These are phyloP conservation scores for Flaveria trinervia DNA, from an alignment of 129 eudicot genomes.

Conservation along the genomic window DNA sequence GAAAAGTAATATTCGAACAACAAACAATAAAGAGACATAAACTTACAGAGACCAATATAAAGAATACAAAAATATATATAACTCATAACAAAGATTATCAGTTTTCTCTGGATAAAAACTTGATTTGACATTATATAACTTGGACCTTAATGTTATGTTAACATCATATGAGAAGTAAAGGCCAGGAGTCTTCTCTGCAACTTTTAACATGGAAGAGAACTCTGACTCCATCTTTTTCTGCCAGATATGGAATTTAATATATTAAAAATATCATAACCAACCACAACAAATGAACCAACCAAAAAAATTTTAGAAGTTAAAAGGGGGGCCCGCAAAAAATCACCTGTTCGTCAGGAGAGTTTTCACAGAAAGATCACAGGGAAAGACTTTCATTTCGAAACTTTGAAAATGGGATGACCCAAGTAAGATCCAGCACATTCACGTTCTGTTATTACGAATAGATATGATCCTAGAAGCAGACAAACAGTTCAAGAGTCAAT, in stretches of 20 bases:
- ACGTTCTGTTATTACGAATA: slow-evolving; percentile 75
- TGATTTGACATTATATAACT: not conserved
- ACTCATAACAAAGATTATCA: not conserved
- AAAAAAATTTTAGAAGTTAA: not conserved
- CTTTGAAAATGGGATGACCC: slow-evolving; percentile 90
- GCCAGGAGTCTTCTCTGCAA: slow-evolving; percentile 80
- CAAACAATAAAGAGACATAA: not conserved
- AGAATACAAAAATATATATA: not conserved
- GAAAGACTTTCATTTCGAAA: slow-evolving; percentile 74
- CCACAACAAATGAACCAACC: not conserved
- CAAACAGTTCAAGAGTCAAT: slow-evolving; percentile 13
- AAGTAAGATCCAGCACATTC: slow-evolving; percentile 81
- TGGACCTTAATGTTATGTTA: slow-evolving; percentile 89
- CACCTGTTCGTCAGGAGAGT: slow-evolving; percentile 83
- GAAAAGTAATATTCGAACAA: slow-evolving; percentile 15
- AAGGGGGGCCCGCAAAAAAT: not conserved
- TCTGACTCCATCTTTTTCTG: slow-evolving; percentile 94
- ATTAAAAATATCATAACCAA: not conserved
- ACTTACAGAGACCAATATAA: not conserved
- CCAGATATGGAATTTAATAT: slow-evolving; percentile 2
- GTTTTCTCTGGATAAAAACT: not conserved
- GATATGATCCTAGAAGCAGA: slow-evolving; percentile 64
- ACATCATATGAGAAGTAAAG: slow-evolving; percentile 91
- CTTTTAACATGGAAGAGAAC: slow-evolving; percentile 64
- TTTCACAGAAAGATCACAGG: slow-evolving; percentile 82